These are phyloP conservation scores for Candida orba DNA, from an alignment of 805 yeast genomes.

Conservation along the genomic window DNA sequence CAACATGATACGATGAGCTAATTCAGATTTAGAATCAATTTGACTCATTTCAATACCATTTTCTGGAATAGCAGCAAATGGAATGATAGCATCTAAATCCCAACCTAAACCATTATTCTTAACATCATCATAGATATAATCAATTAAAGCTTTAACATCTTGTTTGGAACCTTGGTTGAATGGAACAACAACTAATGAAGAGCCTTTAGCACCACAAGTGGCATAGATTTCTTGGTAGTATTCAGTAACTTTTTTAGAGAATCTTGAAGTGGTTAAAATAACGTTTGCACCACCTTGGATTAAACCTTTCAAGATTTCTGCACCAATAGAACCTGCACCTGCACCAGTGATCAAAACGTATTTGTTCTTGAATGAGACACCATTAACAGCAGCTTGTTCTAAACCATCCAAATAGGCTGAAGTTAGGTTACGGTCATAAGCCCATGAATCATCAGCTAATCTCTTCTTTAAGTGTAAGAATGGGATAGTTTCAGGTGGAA, in stretches of 20 bases:
- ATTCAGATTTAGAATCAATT: slow-evolving; percentile 91
- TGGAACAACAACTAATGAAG: slow-evolving; percentile 92
- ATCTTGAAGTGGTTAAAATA: slow-evolving; percentile 92
- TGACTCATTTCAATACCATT: slow-evolving; percentile 92
- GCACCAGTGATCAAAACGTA: slow-evolving; percentile 95
- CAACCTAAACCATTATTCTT: slow-evolving; percentile 92
- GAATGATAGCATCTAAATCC: slow-evolving; percentile 94
- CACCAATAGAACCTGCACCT: slow-evolving; percentile 98
- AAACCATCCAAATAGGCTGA: slow-evolving; percentile 79
- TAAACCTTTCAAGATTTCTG: slow-evolving; percentile 90
- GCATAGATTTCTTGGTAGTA: slow-evolving; percentile 92
- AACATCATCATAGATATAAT: slow-evolving; percentile 76
- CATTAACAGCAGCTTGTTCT: slow-evolving; percentile 91
- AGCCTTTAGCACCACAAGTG: slow-evolving; percentile 86
- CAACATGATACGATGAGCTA: slow-evolving; percentile 98
- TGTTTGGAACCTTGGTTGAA: slow-evolving; percentile 97
- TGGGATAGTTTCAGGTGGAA: slow-evolving; percentile 84
- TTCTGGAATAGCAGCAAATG: slow-evolving; percentile 99
- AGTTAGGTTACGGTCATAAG: slow-evolving; percentile 72
- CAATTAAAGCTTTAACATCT: slow-evolving; percentile 81
- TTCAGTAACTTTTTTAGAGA: slow-evolving; percentile 90
- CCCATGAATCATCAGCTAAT: slow-evolving; percentile 68
- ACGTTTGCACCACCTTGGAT: slow-evolving; percentile 98
- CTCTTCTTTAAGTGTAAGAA: slow-evolving; percentile 89
- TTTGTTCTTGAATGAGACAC: slow-evolving; percentile 83